Conservation (phyloP, 2,329 filamentous ascomycete genomes). For the Colletotrichum sp. region DNA sequence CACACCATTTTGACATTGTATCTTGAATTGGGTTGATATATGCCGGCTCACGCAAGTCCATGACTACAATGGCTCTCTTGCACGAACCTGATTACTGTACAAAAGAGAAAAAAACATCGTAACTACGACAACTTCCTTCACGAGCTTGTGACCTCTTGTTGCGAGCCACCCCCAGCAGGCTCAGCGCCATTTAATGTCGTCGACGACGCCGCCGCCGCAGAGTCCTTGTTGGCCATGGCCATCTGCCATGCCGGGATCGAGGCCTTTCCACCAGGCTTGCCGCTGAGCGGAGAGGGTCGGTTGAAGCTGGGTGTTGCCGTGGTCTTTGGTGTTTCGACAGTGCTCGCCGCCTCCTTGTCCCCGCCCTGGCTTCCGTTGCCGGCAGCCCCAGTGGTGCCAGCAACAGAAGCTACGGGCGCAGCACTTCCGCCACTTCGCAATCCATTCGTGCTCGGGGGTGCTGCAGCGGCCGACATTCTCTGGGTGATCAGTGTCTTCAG, state of each 20-base stretch:
- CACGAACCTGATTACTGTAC: background rate
- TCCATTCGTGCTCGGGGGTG: slow-evolving; percentile 24
- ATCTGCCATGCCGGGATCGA: slow-evolving; percentile 84
- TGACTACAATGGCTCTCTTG: background rate
- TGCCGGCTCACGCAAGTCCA: background rate
- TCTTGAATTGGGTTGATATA: background rate
- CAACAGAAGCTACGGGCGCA: slow-evolving; percentile 6
- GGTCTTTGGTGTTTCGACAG: slow-evolving; percentile 36
- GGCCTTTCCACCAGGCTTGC: slow-evolving; percentile 59
- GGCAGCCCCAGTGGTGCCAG: slow-evolving; percentile 18
- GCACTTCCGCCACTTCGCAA: slow-evolving; percentile 30
- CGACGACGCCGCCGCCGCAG: slow-evolving; percentile 22
- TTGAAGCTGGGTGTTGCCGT: slow-evolving; percentile 30
- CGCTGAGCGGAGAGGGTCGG: slow-evolving; percentile 32
- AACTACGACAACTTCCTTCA: background rate
- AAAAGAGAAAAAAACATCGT: background rate
- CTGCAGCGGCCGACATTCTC: slow-evolving; percentile 51
- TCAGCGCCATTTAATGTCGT: slow-evolving; percentile 27
- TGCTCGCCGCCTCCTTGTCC: slow-evolving; percentile 29
- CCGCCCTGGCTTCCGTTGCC: slow-evolving; percentile 31
- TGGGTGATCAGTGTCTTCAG: slow-evolving; percentile 84
- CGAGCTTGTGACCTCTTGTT: slow-evolving; percentile 7
- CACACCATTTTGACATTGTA: background rate
- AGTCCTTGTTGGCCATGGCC: slow-evolving; percentile 63
- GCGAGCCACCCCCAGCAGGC: slow-evolving; percentile 20